Evolutionary conservation across 352 stramenopile species (phyloP), one percentile per base, ranked within the genome.

Genomic region (Globisporangium recalcitrans): DNA sequence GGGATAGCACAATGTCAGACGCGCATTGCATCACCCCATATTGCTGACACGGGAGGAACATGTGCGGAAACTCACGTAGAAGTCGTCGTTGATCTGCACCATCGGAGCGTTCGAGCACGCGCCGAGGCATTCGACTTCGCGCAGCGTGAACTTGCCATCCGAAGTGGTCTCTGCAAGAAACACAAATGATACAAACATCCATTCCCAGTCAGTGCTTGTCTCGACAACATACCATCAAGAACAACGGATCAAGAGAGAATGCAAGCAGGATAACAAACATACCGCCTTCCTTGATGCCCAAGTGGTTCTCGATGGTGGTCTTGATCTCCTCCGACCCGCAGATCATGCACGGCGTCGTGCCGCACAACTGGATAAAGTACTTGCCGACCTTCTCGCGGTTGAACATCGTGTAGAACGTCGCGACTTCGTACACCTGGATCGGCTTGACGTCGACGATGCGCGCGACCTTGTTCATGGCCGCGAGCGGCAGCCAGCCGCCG

Each of bases 331-430:
- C 93, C 49, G 91, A 96, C 53, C 98, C 98, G 72, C 95, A 99
- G 71, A 99, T 98, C 97, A 99, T 99, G 85, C 98, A 99, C 22
- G 98, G 98, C 55, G 98, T 99, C 14, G 98, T 99, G 64, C 97
- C 97, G 69, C 98, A 99, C 13, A 99, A 84, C 77, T 98, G 91
- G 66, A 98, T 97, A 65, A 97, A 97, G 77, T 96, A 97, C 80
- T 97, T 97, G 77, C 91, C 91, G 51, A 97, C 88, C 71, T 98
- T 97, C 64, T 97, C 94, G 49, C 79, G 70, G 78, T 94, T 99
- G 82, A 99, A 99, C 97, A 99, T 99, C 69, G 98, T 99, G 87
- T 99, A 99, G 75, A 99, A 99, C 36, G 95, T 99, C 21, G 97
- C 97, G 24, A 99, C 98, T 72, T 99, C 97, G 74, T 99, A 99